These are phyloP conservation scores for Juglanconis sp. DNA, from an alignment of 2,329 filamentous ascomycete species.

Conservation along the genomic window DNA sequence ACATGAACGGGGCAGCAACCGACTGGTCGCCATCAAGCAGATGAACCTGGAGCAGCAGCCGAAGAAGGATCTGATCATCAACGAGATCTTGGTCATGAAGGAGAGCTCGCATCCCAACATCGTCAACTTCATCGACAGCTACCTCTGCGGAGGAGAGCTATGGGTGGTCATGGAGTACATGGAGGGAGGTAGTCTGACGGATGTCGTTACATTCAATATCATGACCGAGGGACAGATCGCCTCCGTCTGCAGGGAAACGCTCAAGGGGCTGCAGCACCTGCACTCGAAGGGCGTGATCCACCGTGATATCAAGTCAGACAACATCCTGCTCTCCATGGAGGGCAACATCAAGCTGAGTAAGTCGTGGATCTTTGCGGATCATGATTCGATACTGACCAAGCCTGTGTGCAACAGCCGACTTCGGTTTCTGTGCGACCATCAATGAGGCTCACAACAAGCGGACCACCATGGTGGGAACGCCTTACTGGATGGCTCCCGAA, in stretches of 20 bases:
- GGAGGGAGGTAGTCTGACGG: slow-evolving; percentile 95
- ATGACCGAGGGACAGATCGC: slow-evolving; percentile 98
- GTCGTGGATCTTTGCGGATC: slow-evolving; percentile 33
- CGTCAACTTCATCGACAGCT: slow-evolving; percentile 99
- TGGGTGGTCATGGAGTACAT: slow-evolving; percentile 99
- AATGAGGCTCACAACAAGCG: slow-evolving; percentile 96
- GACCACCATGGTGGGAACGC: slow-evolving; percentile 97
- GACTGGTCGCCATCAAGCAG: slow-evolving; percentile 96
- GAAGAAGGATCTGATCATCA: slow-evolving; percentile 98
- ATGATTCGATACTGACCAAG: background rate
- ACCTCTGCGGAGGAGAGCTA: slow-evolving; percentile 80
- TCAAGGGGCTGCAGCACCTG: slow-evolving; percentile 87
- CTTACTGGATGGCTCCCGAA: slow-evolving; percentile 99
- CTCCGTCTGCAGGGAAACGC: slow-evolving; percentile 88
- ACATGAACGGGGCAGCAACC: slow-evolving; percentile 78
- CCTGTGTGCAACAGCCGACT: slow-evolving; percentile 65
- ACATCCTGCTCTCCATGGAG: slow-evolving; percentile 88
- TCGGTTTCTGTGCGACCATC: slow-evolving; percentile 97
- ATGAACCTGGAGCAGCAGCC: slow-evolving; percentile 99
- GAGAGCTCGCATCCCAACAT: slow-evolving; percentile 98
- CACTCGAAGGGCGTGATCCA: slow-evolving; percentile 98
- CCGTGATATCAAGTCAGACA: slow-evolving; percentile 98
- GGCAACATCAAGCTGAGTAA: slow-evolving; percentile 96
- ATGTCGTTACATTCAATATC: slow-evolving; percentile 98
- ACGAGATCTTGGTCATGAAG: slow-evolving; percentile 99